Base-by-base conservation (phyloP, 2,329 filamentous ascomycete species). In the Keithomyces neogunnii region DNA sequence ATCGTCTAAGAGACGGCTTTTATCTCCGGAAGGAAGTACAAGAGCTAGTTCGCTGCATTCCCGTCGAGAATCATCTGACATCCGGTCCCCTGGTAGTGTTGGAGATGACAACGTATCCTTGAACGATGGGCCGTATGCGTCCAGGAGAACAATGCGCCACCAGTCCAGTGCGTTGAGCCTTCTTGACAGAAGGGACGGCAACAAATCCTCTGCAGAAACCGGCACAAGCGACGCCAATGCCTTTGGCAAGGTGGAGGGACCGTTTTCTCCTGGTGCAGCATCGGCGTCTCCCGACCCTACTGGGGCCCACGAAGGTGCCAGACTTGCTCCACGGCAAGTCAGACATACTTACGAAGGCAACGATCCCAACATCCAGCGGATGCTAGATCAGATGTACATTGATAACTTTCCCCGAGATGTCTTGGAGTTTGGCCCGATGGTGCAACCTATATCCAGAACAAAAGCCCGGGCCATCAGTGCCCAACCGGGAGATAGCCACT, bases 331-430 rank as follows among this genome's bases (percentile, higher is more conserved):
- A 11, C 76, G 75, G 39, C 80, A 80, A 31, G 60, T 62, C 3
- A 84, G 83, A 40, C 92, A 97, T 68, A 89, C 87, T 3, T 97
- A 99, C 63, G 78, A 82, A 44, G 93, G 93, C 1, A 90, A 87
- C 52, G 82, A 87, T 54, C 83, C 84, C 3, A 82, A 72, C 59
- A 81, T 87, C 49, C 70, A 86, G 46, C 78, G 78, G 61, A 84
- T 86, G 78, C 69, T 99, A 3, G 89, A 96, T 63, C 82, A 86
- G 4, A 90, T 97, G 71, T 96, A 92, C 62, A 76, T 83, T 30
- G 81, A 86, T 53, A 85, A 85, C 57, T 85, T 82, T 57, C 81
- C 82, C 8, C 80, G 80, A 49, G 82, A 86, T 56, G 71, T 84
- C 45, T 68, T 76, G 43, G 81, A 85, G 60, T 85, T 96, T 65